These are phyloP conservation scores for Ophiosphaerella korrae DNA, from an alignment of 2,329 filamentous ascomycete species.

Conservation along the genomic window DNA sequence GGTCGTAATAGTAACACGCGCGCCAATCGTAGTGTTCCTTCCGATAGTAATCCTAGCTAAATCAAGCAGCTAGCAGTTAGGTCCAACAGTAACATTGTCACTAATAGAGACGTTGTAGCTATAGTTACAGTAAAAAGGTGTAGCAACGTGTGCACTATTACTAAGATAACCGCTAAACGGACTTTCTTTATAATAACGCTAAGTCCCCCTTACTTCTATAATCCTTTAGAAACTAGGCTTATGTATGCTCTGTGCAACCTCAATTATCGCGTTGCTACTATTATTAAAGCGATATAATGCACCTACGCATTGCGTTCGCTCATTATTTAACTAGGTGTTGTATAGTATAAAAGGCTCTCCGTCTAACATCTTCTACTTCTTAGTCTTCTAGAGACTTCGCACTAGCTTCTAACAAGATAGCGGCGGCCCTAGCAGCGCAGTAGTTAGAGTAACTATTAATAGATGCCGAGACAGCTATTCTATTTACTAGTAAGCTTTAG, in stretches of 20 bases:
- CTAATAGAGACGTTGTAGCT: conserved; percentile 93
- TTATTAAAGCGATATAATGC: conserved; percentile 89
- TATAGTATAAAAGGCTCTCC: conserved; percentile 81
- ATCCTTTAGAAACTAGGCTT: conserved; percentile 74
- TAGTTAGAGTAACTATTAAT: conserved; percentile 15
- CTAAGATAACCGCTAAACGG: conserved; percentile 65
- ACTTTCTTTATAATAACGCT: conserved; percentile 17
- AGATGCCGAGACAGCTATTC: conserved; percentile 32
- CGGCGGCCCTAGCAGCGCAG: conserved; percentile 26
- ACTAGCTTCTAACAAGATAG: conserved; percentile 27
- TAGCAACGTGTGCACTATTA: conserved; percentile 77
- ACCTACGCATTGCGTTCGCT: conserved; percentile 79
- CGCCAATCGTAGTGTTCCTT: conserved; percentile 70
- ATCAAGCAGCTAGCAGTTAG: conserved; percentile 78
- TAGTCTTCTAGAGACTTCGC: conserved; percentile 57
- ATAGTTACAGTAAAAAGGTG: conserved; percentile 91
- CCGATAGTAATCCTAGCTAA: conserved; percentile 71
- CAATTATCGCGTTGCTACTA: conserved; percentile 74
- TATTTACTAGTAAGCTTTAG: conserved; percentile 34
- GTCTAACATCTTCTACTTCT: conserved; percentile 89
- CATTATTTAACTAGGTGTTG: conserved; percentile 75
- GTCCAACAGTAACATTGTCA: conserved; percentile 80
- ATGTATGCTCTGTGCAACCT: conserved; percentile 68
- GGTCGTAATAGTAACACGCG: conserved; percentile 87
- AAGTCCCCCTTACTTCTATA: conserved; percentile 62